Evolutionary conservation across 2,329 filamentous ascomycete species (phyloP), one percentile per base, ranked within the genome.

Genomic region (Chalaropsis thielavioides): DNA sequence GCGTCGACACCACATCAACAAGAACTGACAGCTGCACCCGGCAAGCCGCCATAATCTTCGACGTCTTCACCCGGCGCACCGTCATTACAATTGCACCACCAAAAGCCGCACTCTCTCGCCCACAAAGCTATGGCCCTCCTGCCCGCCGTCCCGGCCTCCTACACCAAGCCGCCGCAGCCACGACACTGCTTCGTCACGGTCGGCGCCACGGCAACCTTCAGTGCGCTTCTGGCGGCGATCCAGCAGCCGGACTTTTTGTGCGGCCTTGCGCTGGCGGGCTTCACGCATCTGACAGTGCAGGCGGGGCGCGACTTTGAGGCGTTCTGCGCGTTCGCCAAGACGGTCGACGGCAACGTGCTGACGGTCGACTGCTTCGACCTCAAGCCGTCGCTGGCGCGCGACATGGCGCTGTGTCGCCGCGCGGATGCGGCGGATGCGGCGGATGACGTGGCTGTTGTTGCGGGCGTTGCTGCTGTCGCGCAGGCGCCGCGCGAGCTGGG

Each of bases 161-260:
- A 59, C 46, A 58, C 40, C 13, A 58, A 61, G 6, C 41, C 58
- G 5, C 61, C 70, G 19, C 58, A 10, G 31, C 31, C 61, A 11
- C 64, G 64, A 19, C 72, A 77, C 63, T 94, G 89, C 73, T 89
- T 99, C 69, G 87, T 96, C 64, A 97, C 94, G 0, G 88, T 96
- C 38, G 94, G 94, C 65, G 92, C 94, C 5, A 99, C 92, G 0
- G 91, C 92, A 17, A 83, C 87, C 22, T 99, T 99, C 75, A 79
- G 81, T 63, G 75, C 79, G 6, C 82, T 99, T 1, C 81, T 96
- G 65, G 75, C 80, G 54, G 82, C 86, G 40, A 82, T 87, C 11
- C 76, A 95, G 5, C 76, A 80, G 19, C 75, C 80, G 0, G 70
- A 74, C 0, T 92, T 94, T 71, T 78, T 95, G 68, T 69, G 77